phyloP scores from a whole-genome alignment of 768 basidiomycete species.

The Pholiota conissans region DNA sequence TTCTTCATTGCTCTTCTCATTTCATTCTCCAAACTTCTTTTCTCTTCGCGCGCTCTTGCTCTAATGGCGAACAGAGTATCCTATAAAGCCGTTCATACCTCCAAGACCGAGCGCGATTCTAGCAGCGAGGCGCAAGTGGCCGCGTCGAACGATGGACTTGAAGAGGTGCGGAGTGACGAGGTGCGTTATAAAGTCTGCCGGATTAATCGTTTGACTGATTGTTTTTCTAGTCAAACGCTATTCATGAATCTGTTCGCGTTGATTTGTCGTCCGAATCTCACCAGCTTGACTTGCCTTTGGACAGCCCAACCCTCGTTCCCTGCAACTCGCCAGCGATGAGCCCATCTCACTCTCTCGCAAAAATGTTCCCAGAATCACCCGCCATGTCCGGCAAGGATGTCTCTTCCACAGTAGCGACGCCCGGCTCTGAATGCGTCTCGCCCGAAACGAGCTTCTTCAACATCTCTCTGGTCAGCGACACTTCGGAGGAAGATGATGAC shows the following conservation, averaged over 20 bases:
- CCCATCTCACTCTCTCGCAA: constrained; percentile 9
- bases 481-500: constrained; percentile 10
- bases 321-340: constrained; percentile 13
- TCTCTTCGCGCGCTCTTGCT: constrained; percentile 15
- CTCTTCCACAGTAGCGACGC: background rate
- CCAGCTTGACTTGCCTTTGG: too few species aligned
- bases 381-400: background rate
- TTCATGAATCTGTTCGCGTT: background rate
- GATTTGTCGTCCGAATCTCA: too few species aligned
- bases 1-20: constrained; percentile 13
- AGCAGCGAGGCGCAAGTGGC: background rate
- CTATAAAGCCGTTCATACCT: background rate
- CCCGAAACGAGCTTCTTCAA: constrained; percentile 12
- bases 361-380: background rate
- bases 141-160: background rate
- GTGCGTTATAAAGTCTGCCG: too few species aligned
- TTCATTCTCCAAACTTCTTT: constrained; percentile 16
- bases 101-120: background rate
- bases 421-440: background rate
- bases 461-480: constrained; percentile 19
- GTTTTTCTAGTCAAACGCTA: background rate
- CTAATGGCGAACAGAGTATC: constrained; percentile 12
- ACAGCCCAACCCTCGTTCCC: constrained; percentile 7
- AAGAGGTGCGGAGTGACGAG: background rate
- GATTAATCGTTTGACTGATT: background rate